phyloP scores from a whole-genome alignment of 257 asterid genomes.

The Solanum sitiens region DNA sequence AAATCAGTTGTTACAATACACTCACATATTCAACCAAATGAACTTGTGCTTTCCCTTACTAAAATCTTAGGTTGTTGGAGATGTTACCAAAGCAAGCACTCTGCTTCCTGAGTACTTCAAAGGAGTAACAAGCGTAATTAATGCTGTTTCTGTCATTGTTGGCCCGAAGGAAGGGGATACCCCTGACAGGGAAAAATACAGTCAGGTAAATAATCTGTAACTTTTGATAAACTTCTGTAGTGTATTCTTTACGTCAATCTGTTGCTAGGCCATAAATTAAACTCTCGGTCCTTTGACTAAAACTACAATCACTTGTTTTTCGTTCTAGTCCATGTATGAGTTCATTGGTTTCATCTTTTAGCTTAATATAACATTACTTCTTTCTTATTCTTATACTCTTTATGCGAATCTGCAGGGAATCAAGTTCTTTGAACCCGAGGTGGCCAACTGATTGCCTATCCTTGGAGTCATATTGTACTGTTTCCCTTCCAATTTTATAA shows the following conservation, averaged over 20 bases:
- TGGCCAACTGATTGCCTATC: slow-evolving; percentile 26
- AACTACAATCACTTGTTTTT: background rate
- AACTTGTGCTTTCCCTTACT: background rate
- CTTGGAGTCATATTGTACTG: slow-evolving; percentile 4
- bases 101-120: slow-evolving; percentile 67
- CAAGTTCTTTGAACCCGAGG: slow-evolving; percentile 99
- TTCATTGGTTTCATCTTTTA: background rate
- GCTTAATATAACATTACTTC: background rate
- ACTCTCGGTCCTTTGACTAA: background rate
- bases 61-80: slow-evolving; percentile 64
- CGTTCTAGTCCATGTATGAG: background rate
- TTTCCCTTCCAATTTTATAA: background rate
- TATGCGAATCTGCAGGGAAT: slow-evolving; percentile 54
- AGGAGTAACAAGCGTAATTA: slow-evolving; percentile 75
- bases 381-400: background rate
- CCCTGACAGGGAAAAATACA: slow-evolving; percentile 90
- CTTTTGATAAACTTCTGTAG: background rate
- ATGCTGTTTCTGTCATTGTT: slow-evolving; percentile 86
- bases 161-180: slow-evolving; percentile 99
- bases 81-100: slow-evolving; percentile 76
- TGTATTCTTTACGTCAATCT: background rate
- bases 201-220: slow-evolving; percentile 46
- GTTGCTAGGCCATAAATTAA: background rate
- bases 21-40: background rate
- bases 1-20: background rate